A percentile compares a stretch with the other conserved stretches of the same genome.
These are phyloP conservation scores for Trichosporon sp. DNA, from an alignment of 1,284 basidiomycete genomes.

Conservation along the genomic window DNA sequence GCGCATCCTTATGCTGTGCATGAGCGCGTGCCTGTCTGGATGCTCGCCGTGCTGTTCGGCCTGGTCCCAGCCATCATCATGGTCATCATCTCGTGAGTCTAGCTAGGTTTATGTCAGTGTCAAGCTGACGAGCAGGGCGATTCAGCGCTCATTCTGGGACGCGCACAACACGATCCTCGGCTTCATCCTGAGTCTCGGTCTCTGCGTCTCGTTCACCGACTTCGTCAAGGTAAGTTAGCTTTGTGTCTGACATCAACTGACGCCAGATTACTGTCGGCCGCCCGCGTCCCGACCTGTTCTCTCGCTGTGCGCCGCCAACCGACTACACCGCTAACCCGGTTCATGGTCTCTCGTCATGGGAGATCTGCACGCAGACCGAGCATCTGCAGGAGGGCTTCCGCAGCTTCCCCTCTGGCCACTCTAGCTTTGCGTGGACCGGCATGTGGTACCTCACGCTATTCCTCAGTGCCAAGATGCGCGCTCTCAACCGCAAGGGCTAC, in stretches of 20 bases:
- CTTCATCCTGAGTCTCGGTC: slow-evolving; percentile 42
- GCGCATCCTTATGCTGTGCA: slow-evolving; percentile 71
- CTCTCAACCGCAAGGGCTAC: slow-evolving; percentile 80
- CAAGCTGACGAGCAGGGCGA: slow-evolving; percentile 50
- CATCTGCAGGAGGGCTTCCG: slow-evolving; percentile 82
- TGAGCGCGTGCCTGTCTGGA: slow-evolving; percentile 79
- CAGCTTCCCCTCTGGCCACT: slow-evolving; percentile 90
- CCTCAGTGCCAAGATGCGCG: slow-evolving; percentile 67
- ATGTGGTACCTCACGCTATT: slow-evolving; percentile 60
- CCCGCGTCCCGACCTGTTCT: slow-evolving; percentile 81
- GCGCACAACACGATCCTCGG: slow-evolving; percentile 79
- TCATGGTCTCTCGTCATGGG: slow-evolving; percentile 72
- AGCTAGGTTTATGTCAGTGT: not conserved
- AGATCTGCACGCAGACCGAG: slow-evolving; percentile 76
- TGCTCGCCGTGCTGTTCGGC: slow-evolving; percentile 69
- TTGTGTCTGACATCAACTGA: slow-evolving; percentile 4
- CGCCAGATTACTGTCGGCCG: slow-evolving; percentile 69
- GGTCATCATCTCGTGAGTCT: slow-evolving; percentile 63
- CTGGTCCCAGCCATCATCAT: slow-evolving; percentile 72
- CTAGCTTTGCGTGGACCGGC: slow-evolving; percentile 62
- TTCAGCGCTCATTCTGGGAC: slow-evolving; percentile 82
- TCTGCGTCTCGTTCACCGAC: slow-evolving; percentile 70
- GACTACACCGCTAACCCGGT: slow-evolving; percentile 66
- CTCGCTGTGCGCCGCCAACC: slow-evolving; percentile 75
- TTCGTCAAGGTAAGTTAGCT: slow-evolving; percentile 65